Percentiles rank a stretch among this genome's conserved stretches.
Evolutionary conservation across 768 basidiomycete species (phyloP).

Genomic region (Crepidotus variabilis): DNA sequence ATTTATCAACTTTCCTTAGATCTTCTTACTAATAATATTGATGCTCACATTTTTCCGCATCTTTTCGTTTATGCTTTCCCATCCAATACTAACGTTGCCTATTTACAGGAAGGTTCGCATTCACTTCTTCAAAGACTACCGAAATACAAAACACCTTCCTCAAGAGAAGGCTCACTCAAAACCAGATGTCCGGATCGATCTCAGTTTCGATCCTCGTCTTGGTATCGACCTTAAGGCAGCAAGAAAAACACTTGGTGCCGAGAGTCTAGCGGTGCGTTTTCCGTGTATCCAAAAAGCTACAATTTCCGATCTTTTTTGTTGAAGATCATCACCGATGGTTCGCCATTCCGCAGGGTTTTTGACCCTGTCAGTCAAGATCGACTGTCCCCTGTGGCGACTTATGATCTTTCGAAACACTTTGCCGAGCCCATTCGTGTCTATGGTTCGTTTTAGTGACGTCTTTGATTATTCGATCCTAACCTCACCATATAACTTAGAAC

Average conservation of each 20-base stretch:
- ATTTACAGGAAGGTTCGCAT: slow-evolving; percentile 4
- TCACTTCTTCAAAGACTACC: slow-evolving; percentile 2
- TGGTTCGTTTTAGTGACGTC: slow-evolving; percentile 6
- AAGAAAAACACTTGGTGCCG: slow-evolving; percentile 7
- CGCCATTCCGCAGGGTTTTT: slow-evolving; percentile 11
- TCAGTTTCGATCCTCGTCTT: slow-evolving; percentile 2
- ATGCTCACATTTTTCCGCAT: neutral
- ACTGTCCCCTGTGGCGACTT: slow-evolving; percentile 17
- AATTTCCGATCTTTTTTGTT: neutral
- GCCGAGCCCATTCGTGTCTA: slow-evolving; percentile 16
- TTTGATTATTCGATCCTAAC: neutral
- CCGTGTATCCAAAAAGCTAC: neutral
- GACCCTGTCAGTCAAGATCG: slow-evolving; percentile 10
- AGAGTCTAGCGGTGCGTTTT: slow-evolving; percentile 6
- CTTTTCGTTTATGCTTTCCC: neutral
- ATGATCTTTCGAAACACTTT: slow-evolving; percentile 17
- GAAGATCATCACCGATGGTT: slow-evolving; percentile 16
- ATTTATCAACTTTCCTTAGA: neutral
- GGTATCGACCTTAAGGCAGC: slow-evolving; percentile 4
- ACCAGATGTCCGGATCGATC: slow-evolving; percentile 4
- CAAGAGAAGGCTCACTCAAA: neutral
- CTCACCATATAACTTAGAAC: slow-evolving; percentile 12
- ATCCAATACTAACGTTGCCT: neutral
- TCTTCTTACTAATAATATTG: neutral
- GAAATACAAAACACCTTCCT: neutral